phyloP scores from a whole-genome alignment of 495 filamentous ascomycete species.

The Hyaloscypha variabilis region DNA sequence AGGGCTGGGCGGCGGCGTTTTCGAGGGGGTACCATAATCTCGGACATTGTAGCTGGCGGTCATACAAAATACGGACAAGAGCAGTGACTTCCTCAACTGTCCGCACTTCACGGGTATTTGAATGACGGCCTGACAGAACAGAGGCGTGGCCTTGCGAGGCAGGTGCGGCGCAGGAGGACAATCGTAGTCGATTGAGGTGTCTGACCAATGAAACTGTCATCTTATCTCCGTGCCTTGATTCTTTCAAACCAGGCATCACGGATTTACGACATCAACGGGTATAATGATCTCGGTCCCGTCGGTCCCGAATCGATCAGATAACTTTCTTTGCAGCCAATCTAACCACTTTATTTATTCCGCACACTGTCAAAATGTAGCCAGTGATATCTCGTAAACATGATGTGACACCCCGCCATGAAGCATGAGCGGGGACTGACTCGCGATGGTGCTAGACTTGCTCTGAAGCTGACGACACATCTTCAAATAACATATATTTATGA shows the following conservation, averaged over 20 bases:
- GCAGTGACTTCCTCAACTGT: background rate
- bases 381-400: too few species aligned
- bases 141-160: background rate
- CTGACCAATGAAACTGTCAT: background rate
- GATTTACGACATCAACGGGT: background rate
- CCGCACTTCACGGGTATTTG: background rate
- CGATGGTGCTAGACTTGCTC: too few species aligned
- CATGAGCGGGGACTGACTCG: too few species aligned
- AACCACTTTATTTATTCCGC: too few species aligned
- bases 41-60: background rate
- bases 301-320: background rate
- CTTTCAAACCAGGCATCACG: background rate
- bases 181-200: background rate
- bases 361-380: background rate
- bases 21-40: conserved; percentile 24
- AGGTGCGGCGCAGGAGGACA: background rate
- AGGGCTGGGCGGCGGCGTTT: conserved; percentile 42
- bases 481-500: too few species aligned
- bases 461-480: too few species aligned
- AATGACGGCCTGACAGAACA: background rate
- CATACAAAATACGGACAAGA: background rate
- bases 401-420: too few species aligned
- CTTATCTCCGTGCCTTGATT: conserved; percentile 3
- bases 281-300: background rate
- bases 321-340: background rate